These are phyloP conservation scores for Trichoderma simmonsii DNA, from an alignment of 2,329 filamentous ascomycete genomes.

Conservation along the genomic window DNA sequence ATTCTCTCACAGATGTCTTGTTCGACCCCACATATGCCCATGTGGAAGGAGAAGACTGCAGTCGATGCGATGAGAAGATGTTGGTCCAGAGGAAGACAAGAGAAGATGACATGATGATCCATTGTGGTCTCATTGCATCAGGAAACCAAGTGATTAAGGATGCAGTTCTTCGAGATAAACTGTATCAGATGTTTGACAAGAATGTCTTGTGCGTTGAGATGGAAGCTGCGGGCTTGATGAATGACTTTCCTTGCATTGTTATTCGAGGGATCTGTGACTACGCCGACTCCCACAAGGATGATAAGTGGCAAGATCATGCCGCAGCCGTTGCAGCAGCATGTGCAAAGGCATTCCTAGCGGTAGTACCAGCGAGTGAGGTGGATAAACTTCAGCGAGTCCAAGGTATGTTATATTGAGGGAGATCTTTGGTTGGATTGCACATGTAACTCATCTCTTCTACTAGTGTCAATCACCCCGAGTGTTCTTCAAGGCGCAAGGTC, in stretches of 20 bases:
- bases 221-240: conserved; percentile 31
- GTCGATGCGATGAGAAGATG: neutral
- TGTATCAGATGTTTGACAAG: conserved; percentile 22
- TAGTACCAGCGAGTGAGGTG: neutral
- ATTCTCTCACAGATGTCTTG: neutral
- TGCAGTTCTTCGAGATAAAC: conserved; percentile 29
- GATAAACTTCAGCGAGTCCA: neutral
- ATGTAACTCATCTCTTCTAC: neutral
- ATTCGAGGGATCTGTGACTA: conserved; percentile 43
- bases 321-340: conserved; percentile 34
- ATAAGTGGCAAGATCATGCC: conserved; percentile 37
- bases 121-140: conserved; percentile 30
- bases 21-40: neutral
- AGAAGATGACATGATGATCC: neutral
- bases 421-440: neutral
- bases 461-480: neutral
- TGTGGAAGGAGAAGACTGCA: neutral
- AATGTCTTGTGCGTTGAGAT: conserved; percentile 30
- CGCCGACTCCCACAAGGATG: conserved; percentile 38
- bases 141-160: conserved; percentile 38
- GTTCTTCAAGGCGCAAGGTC: neutral
- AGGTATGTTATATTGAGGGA: neutral
- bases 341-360: conserved; percentile 24
- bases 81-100: neutral
- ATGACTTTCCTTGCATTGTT: conserved; percentile 32